Evolutionary conservation across 106 monocot genomes (phyloP).

Genomic region (Dendrobium huoshanense): DNA sequence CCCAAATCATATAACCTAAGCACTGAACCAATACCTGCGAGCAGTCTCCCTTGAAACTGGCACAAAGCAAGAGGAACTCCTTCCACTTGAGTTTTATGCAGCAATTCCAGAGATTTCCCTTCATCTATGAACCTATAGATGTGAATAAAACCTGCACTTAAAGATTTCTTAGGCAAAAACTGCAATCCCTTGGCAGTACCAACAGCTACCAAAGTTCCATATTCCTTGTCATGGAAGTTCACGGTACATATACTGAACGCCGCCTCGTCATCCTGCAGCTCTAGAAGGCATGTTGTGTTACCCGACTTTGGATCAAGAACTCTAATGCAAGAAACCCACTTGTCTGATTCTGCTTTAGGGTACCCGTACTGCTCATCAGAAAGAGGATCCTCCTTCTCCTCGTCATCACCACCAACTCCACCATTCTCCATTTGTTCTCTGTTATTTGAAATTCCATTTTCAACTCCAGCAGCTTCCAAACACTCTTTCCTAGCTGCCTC

Average conservation of each 20-base stretch:
- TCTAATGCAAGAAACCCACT: conserved; percentile 95
- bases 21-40: conserved; percentile 80
- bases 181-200: conserved; percentile 89
- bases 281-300: conserved; percentile 73
- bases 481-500: conserved; percentile 85
- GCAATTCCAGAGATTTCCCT: conserved; percentile 75
- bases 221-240: conserved; percentile 96
- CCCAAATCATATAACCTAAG: conserved; percentile 92
- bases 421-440: conserved; percentile 56
- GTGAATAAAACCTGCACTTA: conserved; percentile 72
- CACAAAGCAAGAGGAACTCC: conserved; percentile 86
- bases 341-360: conserved; percentile 83
- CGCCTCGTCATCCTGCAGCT: conserved; percentile 93
- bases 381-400: conserved; percentile 69
- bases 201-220: conserved; percentile 85
- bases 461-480: conserved; percentile 56
- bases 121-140: conserved; percentile 93
- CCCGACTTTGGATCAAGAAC: conserved; percentile 78
- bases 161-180: conserved; percentile 69
- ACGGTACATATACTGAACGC: conserved; percentile 93
- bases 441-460: conserved; percentile 78
- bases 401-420: conserved; percentile 43
- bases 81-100: conserved; percentile 95
- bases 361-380: conserved; percentile 96
- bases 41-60: conserved; percentile 85